These are phyloP conservation scores for Penicillium expansum DNA, from an alignment of 2,329 filamentous ascomycete genomes.

Conservation along the genomic window DNA sequence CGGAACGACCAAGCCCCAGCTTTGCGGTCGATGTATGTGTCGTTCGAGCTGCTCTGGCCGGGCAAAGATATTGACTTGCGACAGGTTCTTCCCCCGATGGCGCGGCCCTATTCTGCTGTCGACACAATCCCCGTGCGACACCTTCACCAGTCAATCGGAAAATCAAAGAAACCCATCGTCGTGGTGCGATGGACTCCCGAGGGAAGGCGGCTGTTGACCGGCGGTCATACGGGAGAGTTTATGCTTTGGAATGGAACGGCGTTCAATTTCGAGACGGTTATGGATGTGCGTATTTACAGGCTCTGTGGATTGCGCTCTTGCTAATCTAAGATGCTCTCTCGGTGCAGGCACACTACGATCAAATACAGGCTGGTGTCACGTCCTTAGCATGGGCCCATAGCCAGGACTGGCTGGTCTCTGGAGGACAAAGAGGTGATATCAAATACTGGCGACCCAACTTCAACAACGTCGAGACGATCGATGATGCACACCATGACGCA, in stretches of 20 bases:
- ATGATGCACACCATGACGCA: constrained; percentile 80
- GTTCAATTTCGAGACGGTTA: constrained; percentile 99
- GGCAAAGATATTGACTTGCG: constrained; percentile 11
- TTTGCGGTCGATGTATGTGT: constrained; percentile 78
- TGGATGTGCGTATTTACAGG: constrained; percentile 59
- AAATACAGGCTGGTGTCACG: constrained; percentile 45
- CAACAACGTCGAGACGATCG: constrained; percentile 93
- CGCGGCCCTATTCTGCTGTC: constrained; percentile 68
- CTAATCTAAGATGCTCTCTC: constrained; percentile 7
- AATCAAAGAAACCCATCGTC: constrained; percentile 95
- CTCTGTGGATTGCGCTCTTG: neutral
- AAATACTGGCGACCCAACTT: constrained; percentile 99
- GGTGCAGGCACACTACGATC: constrained; percentile 68
- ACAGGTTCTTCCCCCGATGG: constrained; percentile 82
- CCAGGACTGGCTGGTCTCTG: constrained; percentile 94
- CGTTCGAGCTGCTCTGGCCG: neutral
- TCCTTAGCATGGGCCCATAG: constrained; percentile 75
- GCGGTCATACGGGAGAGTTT: constrained; percentile 94
- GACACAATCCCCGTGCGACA: constrained; percentile 93
- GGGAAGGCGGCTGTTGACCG: constrained; percentile 84
- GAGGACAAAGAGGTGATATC: constrained; percentile 89
- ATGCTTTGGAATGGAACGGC: constrained; percentile 98
- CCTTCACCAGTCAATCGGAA: constrained; percentile 96
- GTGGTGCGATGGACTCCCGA: constrained; percentile 98
- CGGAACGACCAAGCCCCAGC: constrained; percentile 80